A percentile compares a stretch with the other conserved stretches of the same genome.
These are phyloP conservation scores for Microdochium nivale DNA, from an alignment of 2,329 filamentous ascomycete species.

Conservation along the genomic window DNA sequence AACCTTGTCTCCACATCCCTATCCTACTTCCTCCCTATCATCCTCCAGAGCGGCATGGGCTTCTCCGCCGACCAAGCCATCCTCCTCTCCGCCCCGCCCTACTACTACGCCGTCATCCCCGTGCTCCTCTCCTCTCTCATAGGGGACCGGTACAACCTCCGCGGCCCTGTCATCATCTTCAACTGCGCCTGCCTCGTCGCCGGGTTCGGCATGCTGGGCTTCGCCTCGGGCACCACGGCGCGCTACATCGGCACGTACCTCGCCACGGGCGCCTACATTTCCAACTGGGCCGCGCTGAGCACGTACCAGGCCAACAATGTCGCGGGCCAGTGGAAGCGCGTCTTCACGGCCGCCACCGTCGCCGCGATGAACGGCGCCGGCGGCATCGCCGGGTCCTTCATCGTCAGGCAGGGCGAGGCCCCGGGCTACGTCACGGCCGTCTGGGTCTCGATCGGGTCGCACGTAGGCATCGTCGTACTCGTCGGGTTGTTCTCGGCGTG, in stretches of 20 bases:
- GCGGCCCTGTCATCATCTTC: constrained; percentile 56
- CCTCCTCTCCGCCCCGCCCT: constrained; percentile 56
- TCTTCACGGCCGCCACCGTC: constrained; percentile 50
- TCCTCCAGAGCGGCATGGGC: constrained; percentile 46
- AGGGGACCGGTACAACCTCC: constrained; percentile 50
- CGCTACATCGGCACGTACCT: constrained; percentile 58
- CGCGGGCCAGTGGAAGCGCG: constrained; percentile 56
- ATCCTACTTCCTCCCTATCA: constrained; percentile 57
- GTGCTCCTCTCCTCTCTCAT: constrained; percentile 54
- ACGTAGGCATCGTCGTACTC: constrained; percentile 47
- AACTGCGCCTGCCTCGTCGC: constrained; percentile 53
- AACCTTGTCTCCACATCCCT: constrained; percentile 59
- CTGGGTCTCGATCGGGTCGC: constrained; percentile 59
- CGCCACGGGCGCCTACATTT: constrained; percentile 59
- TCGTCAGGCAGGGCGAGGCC: constrained; percentile 52
- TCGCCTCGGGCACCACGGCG: constrained; percentile 47
- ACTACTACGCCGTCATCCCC: constrained; percentile 58
- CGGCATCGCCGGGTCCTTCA: constrained; percentile 58
- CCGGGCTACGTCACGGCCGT: constrained; percentile 57
- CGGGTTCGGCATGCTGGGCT: constrained; percentile 59
- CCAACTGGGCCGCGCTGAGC: constrained; percentile 60
- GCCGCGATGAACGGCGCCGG: constrained; percentile 55
- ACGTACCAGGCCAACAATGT: constrained; percentile 57
- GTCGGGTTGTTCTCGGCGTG: constrained; percentile 41
- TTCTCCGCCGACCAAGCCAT: constrained; percentile 45